These are phyloP conservation scores for Adansonia digitata DNA, from an alignment of 345 rosid species.

Conservation along the genomic window DNA sequence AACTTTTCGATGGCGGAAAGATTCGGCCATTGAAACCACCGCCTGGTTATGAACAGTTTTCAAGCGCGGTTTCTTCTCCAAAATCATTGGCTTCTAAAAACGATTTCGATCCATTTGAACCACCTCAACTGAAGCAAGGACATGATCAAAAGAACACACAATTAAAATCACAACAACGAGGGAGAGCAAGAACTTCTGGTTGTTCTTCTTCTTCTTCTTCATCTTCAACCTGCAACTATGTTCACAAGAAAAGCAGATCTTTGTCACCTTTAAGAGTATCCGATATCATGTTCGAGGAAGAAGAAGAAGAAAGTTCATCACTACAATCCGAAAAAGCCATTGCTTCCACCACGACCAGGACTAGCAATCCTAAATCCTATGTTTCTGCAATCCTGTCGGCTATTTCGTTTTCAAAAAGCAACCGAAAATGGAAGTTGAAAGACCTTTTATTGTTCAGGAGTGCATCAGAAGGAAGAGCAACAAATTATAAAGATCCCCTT, in stretches of 20 bases:
- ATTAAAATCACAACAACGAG: constrained; percentile 6
- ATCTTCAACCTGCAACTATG: constrained; percentile 16
- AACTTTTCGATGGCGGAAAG: constrained; percentile 82
- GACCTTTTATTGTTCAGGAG: constrained; percentile 76
- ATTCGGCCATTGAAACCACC: constrained; percentile 63
- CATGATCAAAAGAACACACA: too few species aligned
- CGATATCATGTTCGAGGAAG: constrained; percentile 40
- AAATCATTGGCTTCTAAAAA: background rate
- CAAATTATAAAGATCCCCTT: constrained; percentile 39
- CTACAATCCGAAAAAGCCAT: constrained; percentile 20
- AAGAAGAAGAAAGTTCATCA: constrained; percentile 18
- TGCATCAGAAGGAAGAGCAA: constrained; percentile 83
- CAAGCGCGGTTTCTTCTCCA: constrained; percentile 18
- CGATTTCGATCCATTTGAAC: background rate
- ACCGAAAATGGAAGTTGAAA: constrained; percentile 76
- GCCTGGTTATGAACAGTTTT: constrained; percentile 26
- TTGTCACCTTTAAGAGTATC: constrained; percentile 70
- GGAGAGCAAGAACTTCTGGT: constrained; percentile 23
- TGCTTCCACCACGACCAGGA: constrained; percentile 22
- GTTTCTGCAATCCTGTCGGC: constrained; percentile 55
- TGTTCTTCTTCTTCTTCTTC: constrained; percentile 21
- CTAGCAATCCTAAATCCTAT: constrained; percentile 34
- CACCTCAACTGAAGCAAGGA: too few species aligned
- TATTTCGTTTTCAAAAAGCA: constrained; percentile 45
- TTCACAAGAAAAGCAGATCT: constrained; percentile 67